Evolutionary conservation across 495 filamentous ascomycete species (phyloP).

Genomic region (Acidomyces sp.): DNA sequence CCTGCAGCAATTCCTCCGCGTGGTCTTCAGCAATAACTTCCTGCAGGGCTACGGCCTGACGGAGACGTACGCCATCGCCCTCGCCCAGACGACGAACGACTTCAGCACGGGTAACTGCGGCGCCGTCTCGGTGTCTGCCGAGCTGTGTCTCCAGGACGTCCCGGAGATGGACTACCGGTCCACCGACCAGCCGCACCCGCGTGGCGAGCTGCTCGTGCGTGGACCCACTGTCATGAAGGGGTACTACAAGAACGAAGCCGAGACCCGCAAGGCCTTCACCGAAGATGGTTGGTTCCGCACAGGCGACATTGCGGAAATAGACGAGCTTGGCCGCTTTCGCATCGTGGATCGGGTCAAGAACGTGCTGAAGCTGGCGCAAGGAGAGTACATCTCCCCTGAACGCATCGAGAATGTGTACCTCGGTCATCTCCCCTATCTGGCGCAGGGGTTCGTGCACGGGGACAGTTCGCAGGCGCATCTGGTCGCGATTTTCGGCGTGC

Average conservation of each 20-base stretch:
- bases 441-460: constrained; percentile 80
- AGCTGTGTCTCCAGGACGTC: constrained; percentile 71
- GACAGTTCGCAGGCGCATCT: constrained; percentile 73
- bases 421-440: constrained; percentile 60
- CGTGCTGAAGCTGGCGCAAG: constrained; percentile 91
- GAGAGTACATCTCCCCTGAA: constrained; percentile 96
- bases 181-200: constrained; percentile 83
- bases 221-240: constrained; percentile 64
- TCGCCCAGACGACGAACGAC: constrained; percentile 57
- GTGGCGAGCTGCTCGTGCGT: constrained; percentile 79
- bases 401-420: constrained; percentile 90
- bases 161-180: constrained; percentile 91
- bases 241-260: constrained; percentile 79
- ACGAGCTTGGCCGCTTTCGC: constrained; percentile 72
- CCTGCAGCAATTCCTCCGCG: constrained; percentile 78
- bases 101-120: constrained; percentile 73
- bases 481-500: constrained; percentile 76
- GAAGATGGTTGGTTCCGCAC: constrained; percentile 95
- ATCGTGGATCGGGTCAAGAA: constrained; percentile 98
- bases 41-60: constrained; percentile 89
- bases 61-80: constrained; percentile 74
- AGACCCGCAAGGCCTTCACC: constrained; percentile 70
- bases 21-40: constrained; percentile 67
- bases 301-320: constrained; percentile 76
- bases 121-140: constrained; percentile 47